Evolutionary conservation across 1,284 basidiomycete genomes (phyloP).

Genomic region (Jaminaea rosea): DNA sequence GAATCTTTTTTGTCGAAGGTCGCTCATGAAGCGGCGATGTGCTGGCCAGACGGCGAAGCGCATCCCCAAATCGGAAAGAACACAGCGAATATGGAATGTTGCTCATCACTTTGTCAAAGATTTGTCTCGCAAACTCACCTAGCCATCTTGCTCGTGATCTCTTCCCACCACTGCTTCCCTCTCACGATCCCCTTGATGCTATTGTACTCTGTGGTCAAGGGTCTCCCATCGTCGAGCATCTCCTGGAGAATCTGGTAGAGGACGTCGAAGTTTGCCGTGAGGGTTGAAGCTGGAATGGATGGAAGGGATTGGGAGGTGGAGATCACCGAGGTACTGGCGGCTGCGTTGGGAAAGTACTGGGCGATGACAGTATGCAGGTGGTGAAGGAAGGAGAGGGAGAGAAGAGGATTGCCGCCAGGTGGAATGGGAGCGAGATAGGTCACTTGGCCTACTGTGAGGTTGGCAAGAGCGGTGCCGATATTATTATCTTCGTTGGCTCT

Average conservation of each 20-base stretch:
- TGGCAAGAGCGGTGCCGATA: neutral
- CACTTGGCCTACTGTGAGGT: neutral
- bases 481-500: neutral
- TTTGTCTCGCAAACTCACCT: slow-evolving; percentile 1
- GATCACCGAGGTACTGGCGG: neutral
- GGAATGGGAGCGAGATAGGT: neutral
- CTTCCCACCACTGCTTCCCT: neutral
- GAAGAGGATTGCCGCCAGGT: neutral
- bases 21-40: too few relatives aligned
- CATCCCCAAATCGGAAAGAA: neutral
- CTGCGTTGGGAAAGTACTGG: neutral
- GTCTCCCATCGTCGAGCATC: neutral
- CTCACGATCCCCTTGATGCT: neutral
- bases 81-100: neutral
- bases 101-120: neutral
- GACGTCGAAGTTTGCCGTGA: neutral
- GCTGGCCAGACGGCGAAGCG: neutral
- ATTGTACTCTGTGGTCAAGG: neutral
- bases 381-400: neutral
- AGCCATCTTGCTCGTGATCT: neutral
- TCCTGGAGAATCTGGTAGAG: neutral
- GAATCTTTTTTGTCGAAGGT: too few relatives aligned
- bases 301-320: neutral
- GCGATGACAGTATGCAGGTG: neutral
- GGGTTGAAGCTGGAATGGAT: neutral